Conservation (phyloP, 1,284 basidiomycete species). For the Apiotrichum sp. region DNA sequence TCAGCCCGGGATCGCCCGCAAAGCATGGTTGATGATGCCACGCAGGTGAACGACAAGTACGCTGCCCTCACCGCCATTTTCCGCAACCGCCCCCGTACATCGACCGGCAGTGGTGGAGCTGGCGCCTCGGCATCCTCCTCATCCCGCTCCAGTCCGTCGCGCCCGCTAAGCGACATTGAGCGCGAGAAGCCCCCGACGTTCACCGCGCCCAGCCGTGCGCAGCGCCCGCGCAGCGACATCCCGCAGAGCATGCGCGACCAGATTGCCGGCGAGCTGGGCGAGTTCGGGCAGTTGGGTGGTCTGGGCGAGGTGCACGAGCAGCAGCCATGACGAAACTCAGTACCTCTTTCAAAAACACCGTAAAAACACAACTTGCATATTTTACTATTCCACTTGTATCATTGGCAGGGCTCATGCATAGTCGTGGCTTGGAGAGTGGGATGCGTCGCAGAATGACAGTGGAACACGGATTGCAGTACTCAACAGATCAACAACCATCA, state of each 20-base stretch:
- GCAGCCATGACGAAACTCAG: no score
- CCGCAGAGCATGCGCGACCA: not conserved
- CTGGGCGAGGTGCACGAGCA: no score
- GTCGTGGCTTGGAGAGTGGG: not conserved
- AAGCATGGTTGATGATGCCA: constrained; percentile 3
- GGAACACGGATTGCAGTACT: constrained; percentile 24
- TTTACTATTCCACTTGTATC: not conserved
- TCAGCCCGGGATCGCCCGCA: not conserved
- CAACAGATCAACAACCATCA: not conserved
- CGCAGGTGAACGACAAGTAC: constrained; percentile 37
- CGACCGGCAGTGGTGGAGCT: not conserved
- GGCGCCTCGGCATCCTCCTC: not conserved
- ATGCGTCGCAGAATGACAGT: no score
- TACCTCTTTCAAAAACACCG: no score
- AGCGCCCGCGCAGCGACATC: constrained; percentile 2
- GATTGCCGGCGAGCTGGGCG: not conserved
- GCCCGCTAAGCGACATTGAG: constrained; percentile 4
- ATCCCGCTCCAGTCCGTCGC: not conserved
- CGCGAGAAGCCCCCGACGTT: not conserved
- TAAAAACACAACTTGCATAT: not conserved
- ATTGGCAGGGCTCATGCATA: not conserved
- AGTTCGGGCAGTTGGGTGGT: no score
- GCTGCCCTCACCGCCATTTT: constrained; percentile 41
- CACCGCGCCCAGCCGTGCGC: not conserved
- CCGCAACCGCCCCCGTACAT: constrained; percentile 1